Evolutionary conservation across 495 filamentous ascomycete species (phyloP).

Genomic region (Penicillium ochrochloron): DNA sequence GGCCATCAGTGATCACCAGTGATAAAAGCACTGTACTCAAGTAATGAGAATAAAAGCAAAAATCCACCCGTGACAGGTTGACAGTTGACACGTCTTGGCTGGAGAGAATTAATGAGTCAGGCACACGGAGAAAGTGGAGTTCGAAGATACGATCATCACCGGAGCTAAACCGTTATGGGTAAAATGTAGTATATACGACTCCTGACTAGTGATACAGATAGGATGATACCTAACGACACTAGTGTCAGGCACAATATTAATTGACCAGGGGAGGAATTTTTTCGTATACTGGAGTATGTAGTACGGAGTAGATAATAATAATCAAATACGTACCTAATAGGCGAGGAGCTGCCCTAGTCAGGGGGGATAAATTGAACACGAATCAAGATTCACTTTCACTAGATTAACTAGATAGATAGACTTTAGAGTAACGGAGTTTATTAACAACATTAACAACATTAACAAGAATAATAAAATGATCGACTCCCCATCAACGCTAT

Average conservation of each 20-base stretch:
- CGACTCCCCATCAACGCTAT: neutral
- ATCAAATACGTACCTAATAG: neutral
- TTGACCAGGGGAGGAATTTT: neutral
- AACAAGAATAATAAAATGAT: neutral
- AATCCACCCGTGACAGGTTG: conserved; percentile 24
- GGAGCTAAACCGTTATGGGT: neutral
- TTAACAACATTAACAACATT: no score
- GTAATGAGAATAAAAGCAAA: neutral
- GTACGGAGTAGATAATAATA: neutral
- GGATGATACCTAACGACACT: neutral
- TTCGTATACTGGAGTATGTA: no score
- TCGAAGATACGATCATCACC: neutral
- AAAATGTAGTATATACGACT: neutral
- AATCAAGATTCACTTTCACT: neutral
- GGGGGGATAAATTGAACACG: no score
- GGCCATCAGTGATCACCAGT: neutral
- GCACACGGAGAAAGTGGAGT: neutral
- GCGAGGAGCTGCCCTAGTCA: neutral
- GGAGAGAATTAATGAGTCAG: conserved; percentile 17
- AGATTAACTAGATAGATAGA: neutral
- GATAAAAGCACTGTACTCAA: neutral
- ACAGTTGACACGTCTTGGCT: conserved; percentile 18
- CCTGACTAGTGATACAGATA: neutral
- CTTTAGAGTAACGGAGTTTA: neutral
- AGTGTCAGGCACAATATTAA: neutral